Evolutionary conservation across 139 green algal genomes (phyloP).

Genomic region (Chlamydomonas incerta): DNA sequence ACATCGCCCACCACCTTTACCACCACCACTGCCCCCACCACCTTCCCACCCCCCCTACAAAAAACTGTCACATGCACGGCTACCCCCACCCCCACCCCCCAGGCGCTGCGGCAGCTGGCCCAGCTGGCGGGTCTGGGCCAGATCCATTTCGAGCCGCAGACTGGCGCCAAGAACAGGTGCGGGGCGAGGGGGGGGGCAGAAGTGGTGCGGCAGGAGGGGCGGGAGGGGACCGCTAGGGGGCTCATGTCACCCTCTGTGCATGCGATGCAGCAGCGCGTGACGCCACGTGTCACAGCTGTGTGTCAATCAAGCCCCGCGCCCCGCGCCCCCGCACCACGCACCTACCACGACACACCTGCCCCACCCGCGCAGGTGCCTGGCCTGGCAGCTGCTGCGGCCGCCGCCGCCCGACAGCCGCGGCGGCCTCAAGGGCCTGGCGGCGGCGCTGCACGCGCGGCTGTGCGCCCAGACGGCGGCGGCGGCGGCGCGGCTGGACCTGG

Average conservation of each 20-base stretch:
- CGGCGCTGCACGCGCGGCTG: constrained; percentile 3
- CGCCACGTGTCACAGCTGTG: no score
- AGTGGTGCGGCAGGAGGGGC: no score
- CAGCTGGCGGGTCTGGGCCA: constrained; percentile 63
- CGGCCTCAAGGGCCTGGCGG: constrained; percentile 17
- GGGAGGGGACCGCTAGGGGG: no score
- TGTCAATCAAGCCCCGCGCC: no score
- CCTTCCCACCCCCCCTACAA: no score
- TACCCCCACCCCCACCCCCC: background rate
- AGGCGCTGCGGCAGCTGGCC: constrained; percentile 63
- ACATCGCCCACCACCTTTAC: no score
- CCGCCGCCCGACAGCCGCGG: background rate
- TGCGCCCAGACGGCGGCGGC: constrained; percentile 26
- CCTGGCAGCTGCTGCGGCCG: constrained; percentile 16
- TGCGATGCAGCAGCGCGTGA: background rate
- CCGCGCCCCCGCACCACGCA: no score
- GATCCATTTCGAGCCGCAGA: constrained; percentile 71
- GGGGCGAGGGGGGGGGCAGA: no score
- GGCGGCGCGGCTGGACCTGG: constrained; percentile 50
- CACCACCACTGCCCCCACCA: background rate
- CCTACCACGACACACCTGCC: background rate
- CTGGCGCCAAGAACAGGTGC: background rate
- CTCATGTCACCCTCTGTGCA: no score
- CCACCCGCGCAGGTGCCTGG: background rate
- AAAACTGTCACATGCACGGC: no score